Evolutionary conservation across 352 stramenopile genomes (phyloP).

Genomic region (Phytophthora europaea): DNA sequence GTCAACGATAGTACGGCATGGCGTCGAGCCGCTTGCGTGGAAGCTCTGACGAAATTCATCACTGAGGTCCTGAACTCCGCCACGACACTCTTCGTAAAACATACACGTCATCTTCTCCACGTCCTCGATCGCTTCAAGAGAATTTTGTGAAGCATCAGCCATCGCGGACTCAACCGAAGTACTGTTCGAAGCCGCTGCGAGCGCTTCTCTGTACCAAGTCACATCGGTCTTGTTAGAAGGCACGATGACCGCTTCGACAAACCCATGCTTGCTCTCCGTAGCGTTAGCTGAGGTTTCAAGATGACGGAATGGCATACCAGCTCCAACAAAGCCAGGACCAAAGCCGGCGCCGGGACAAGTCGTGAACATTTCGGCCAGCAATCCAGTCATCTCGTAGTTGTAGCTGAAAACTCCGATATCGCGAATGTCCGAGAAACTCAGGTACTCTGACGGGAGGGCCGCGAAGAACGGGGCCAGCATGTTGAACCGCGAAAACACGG

Average conservation of each 20-base stretch:
- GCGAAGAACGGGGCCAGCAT: conserved; percentile 67
- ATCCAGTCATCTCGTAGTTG: conserved; percentile 86
- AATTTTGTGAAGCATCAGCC: conserved; percentile 28
- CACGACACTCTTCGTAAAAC: conserved; percentile 88
- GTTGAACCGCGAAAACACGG: conserved; percentile 64
- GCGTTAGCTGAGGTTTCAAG: conserved; percentile 29
- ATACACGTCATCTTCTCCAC: conserved; percentile 92
- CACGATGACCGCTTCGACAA: conserved; percentile 79
- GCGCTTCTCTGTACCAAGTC: conserved; percentile 66
- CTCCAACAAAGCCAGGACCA: conserved; percentile 21
- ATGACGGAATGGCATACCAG: conserved; percentile 33
- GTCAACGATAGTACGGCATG: conserved; percentile 70
- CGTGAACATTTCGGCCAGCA: conserved; percentile 80
- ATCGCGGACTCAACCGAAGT: conserved; percentile 38
- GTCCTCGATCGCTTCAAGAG: conserved; percentile 63
- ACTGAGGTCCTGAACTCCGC: conserved; percentile 73
- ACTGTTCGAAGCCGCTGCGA: conserved; percentile 56
- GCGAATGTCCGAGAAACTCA: conserved; percentile 78
- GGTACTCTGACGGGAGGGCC: conserved; percentile 67
- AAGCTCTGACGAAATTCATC: conserved; percentile 77
- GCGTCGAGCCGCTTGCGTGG: conserved; percentile 58
- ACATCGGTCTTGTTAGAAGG: conserved; percentile 45
- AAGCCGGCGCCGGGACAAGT: conserved; percentile 64
- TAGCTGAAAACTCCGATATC: conserved; percentile 84
- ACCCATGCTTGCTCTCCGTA: conserved; percentile 19